Base-by-base conservation (phyloP, 768 basidiomycete species). In the Auriscalpium vulgare region DNA sequence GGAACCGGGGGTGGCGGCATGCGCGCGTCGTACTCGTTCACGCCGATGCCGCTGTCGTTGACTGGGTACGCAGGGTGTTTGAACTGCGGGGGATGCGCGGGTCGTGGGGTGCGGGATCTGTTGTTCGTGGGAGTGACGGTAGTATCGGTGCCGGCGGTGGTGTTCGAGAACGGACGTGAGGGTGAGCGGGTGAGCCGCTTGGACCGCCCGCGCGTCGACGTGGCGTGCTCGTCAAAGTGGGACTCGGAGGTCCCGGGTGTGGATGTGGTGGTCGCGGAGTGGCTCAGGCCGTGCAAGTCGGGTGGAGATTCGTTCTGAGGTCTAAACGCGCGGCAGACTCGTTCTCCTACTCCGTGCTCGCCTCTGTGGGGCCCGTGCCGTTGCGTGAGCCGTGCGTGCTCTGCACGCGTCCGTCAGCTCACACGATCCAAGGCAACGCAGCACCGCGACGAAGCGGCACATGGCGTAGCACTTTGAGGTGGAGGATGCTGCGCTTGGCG, bases 151-250 rank as follows among this genome's bases (percentile, higher is more conserved):
- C 80, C 77, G 16, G 80, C 80, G 0, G 85, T 85, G 0, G 80
- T 82, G 19, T 82, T 78, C 3, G 85, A 87, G 21, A 88, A 70
- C 4, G 87, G 87, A 6, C 86, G 79, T 19, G 80, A 83, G 72
- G 55, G 70, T 57, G 55, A 65, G 19, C 83, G 77, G 6, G 78
- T 71, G 23, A 72, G 61, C 1, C 81, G 79, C 63, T 80, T 79
- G 29, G 79, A 71, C 49, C 68, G 69, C 5, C 67, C 59, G 17
- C 68, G 60, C 9, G 68, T 46, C 8, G 65, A 55, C 5, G 51
- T 13, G 14, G 62, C 49, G 21, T 46, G 35, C 37, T 55, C 40
- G 19, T 65, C 57, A 35, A 60, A 54, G 17, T 68, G 58, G 38
- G 54, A 55, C 45, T 63, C 64, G 51, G 60, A 55, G 13, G 60